Percentiles rank a stretch among this genome's conserved stretches.
Conservation (phyloP, 768 basidiomycete species). For the Lentinula guzmanii region DNA sequence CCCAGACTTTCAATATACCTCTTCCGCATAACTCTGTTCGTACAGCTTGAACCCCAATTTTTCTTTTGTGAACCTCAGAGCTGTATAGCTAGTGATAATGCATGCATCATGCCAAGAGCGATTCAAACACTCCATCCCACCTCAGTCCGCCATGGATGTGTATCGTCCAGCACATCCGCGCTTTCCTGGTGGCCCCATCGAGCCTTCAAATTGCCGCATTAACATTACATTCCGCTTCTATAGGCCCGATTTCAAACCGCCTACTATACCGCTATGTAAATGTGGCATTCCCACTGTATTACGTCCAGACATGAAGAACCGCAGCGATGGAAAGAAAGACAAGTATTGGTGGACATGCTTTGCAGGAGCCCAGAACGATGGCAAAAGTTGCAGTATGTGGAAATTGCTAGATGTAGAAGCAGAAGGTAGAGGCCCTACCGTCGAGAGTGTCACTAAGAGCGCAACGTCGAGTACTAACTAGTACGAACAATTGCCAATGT, state of each 20-base stretch:
- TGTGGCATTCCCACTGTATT: slow-evolving; percentile 69
- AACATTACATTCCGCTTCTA: slow-evolving; percentile 88
- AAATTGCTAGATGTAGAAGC: slow-evolving; percentile 61
- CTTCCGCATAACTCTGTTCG: slow-evolving; percentile 73
- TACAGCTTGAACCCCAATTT: slow-evolving; percentile 5
- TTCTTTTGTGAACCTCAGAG: background rate
- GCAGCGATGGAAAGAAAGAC: slow-evolving; percentile 45
- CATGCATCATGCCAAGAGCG: slow-evolving; percentile 79
- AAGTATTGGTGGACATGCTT: slow-evolving; percentile 82
- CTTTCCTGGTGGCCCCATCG: slow-evolving; percentile 16
- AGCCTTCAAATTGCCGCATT: slow-evolving; percentile 64
- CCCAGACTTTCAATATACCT: slow-evolving; percentile 74
- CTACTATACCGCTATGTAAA: slow-evolving; percentile 63
- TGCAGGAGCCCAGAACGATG: slow-evolving; percentile 77
- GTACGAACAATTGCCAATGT: too few relatives aligned
- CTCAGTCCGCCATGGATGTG: slow-evolving; percentile 65
- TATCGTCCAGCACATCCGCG: slow-evolving; percentile 54
- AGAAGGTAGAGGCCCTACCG: slow-evolving; percentile 56
- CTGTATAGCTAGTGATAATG: slow-evolving; percentile 70
- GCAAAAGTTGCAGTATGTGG: slow-evolving; percentile 77
- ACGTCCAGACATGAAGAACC: slow-evolving; percentile 75
- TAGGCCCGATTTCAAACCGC: slow-evolving; percentile 71
- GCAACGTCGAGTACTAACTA: background rate
- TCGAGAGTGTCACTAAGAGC: slow-evolving; percentile 13
- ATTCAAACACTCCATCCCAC: slow-evolving; percentile 77